These are phyloP conservation scores for Phytophthora niederhauseri DNA, from an alignment of 352 stramenopile genomes.

Conservation along the genomic window DNA sequence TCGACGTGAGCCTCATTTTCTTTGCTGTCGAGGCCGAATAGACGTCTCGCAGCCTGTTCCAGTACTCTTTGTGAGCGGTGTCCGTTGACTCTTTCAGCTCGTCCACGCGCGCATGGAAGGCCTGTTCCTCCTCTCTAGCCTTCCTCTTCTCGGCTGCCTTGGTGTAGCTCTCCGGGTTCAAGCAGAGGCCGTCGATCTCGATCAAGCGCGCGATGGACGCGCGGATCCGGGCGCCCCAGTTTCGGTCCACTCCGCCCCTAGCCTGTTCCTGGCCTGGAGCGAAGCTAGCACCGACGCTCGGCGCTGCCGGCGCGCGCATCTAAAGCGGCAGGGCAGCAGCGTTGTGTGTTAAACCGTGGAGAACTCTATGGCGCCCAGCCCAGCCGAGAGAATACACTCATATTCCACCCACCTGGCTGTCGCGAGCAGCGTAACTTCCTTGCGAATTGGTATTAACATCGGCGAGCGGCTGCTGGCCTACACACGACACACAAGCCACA, in stretches of 20 bases:
- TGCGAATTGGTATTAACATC: background rate
- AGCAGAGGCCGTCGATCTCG: conserved; percentile 34
- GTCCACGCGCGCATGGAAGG: conserved; percentile 37
- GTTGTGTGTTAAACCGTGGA: conserved; percentile 9
- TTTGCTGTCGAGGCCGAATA: conserved; percentile 48
- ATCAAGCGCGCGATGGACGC: conserved; percentile 39
- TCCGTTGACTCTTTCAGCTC: conserved; percentile 22
- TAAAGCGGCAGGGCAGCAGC: background rate
- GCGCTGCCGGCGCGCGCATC: background rate
- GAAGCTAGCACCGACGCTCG: background rate
- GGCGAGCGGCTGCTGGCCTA: conserved; percentile 4
- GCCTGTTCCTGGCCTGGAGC: background rate
- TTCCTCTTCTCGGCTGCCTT: conserved; percentile 36
- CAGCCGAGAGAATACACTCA: background rate
- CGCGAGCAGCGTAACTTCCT: background rate
- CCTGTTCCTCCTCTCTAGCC: conserved; percentile 37
- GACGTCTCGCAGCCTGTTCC: conserved; percentile 54
- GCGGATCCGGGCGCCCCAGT: conserved; percentile 31
- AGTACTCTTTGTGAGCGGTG: conserved; percentile 60
- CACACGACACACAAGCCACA: background rate
- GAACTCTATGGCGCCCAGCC: background rate
- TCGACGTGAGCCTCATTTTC: conserved; percentile 39
- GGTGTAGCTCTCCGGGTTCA: conserved; percentile 24
- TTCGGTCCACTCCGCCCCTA: conserved; percentile 8
- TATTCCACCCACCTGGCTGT: conserved; percentile 13